Evolutionary conservation across 805 yeast genomes (phyloP), one percentile per base, ranked within the genome.

Genomic region (Kodamaea restingae): DNA sequence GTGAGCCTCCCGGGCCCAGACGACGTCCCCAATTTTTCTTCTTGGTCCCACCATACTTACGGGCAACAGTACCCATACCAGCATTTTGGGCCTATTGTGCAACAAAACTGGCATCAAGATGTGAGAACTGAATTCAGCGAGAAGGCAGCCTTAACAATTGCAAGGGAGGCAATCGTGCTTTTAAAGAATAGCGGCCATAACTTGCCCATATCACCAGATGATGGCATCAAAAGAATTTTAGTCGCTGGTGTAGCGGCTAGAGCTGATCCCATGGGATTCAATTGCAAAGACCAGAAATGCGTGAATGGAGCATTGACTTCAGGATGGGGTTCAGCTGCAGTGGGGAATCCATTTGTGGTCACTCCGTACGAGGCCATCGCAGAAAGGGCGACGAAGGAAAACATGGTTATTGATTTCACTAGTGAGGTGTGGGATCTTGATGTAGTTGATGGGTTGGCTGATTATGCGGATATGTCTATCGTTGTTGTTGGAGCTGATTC

Each of bases 281-380:
- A 71, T 46, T 71, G 78, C 40, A 70, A 65, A 42, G 82, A 78
- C 50, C 76, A 73, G 50, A 67, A 65, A 34, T 70, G 77, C 43
- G 63, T 64, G 8, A 68, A 73, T 41, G 86, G 85, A 2, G 70
- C 76, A 1, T 50, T 79, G 30, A 72, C 76, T 24, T 65, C 73
- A 21, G 84, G 84, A 10, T 76, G 84, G 80, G 86, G 85, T 0
- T 78, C 84, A 4, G 78, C 82, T 0, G 65, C 80, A 8, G 80
- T 72, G 11, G 71, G 67, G 46, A 71, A 75, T 31, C 80, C 81
- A 2, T 75, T 62, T 51, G 73, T 76, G 3, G 63, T 76, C n/a
- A 71, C 82, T 1, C 84, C 84, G 0, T 66, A 66, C 42, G 81
- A 77, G 50, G 81, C 78, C 1, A 70, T 80, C 28, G 61, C 71